phyloP scores from a whole-genome alignment of 2,329 filamentous ascomycete species.

The Gyromitra esculenta region DNA sequence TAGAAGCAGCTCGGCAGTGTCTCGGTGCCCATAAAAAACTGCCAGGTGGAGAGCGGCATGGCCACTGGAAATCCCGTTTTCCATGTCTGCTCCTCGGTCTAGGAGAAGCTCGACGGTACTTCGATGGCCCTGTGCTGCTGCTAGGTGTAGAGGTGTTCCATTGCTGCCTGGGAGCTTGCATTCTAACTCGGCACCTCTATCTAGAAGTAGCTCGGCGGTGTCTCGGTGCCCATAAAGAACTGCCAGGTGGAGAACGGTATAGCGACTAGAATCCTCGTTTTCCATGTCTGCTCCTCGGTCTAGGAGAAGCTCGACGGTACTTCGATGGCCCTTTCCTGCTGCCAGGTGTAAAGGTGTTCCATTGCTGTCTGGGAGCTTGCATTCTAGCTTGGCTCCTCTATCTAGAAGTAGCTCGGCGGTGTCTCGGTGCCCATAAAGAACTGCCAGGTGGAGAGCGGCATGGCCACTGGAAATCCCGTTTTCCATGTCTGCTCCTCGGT shows the following conservation, averaged over 20 bases:
- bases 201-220: not conserved
- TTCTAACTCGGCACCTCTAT: not conserved
- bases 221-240: not conserved
- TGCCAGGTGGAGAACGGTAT: slow-evolving; percentile 2
- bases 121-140: not conserved
- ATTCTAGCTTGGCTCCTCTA: not conserved
- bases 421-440: not conserved
- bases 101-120: not conserved
- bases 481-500: slow-evolving; percentile 21
- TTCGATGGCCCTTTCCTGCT: not conserved
- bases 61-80: not conserved
- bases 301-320: not conserved
- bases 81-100: slow-evolving; percentile 13
- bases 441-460: slow-evolving; percentile 1
- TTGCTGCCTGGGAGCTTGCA: too few relatives aligned
- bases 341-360: not conserved
- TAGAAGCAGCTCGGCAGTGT: not conserved
- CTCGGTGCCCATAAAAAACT: not conserved
- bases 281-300: slow-evolving; percentile 22
- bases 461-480: not conserved
- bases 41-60: not conserved
- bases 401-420: slow-evolving; percentile 1
- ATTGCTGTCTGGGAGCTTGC: too few relatives aligned
- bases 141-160: not conserved
- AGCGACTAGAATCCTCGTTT: not conserved